Evolutionary conservation across 2,329 filamentous ascomycete genomes (phyloP), one percentile per base, ranked within the genome.

Genomic region (Rhinocladiella mackenziei): DNA sequence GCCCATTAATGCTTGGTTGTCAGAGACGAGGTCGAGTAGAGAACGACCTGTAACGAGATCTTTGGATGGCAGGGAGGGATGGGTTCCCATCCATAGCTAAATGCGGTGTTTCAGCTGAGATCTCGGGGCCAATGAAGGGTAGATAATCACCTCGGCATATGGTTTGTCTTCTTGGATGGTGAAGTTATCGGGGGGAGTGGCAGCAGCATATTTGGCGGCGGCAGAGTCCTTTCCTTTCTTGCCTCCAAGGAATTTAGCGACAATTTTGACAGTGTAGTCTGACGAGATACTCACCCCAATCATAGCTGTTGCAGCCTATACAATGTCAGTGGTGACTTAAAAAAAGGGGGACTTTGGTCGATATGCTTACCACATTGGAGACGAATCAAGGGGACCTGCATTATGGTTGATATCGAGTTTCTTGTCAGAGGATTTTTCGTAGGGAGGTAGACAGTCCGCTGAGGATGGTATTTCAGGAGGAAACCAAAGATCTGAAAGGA

Each of bases 71-170:
- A 96, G 89, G 33, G 88, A 94, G 32, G 91, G 89, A 61, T 98
- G 92, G 1, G 91, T 96, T 61, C 92, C 92, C 92, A 98, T 98
- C 92, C 92, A 98, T 60, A 98, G 74, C 89, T 96, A 59, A 20
- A 32, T 10, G 20, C 25, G 28, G 35, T 42, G 20, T 5, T 26
- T 42, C 13, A 39, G 37, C 20, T 23, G 17, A 8, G 15, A 13
- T 23, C 19, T 14, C 25, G 4, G 28, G 4, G 7, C 17, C 14
- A 31, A n/a, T n/a, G n/a, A n/a, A n/a, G 10, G 20, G 28, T n/a
- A 9, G 10, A 37, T 41, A 10, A 32, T 4, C 63, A 89, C 89
- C 78, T 97, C 92, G 36, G 92, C 89, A 61, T 98, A 98, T 22
- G 92, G 91, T 70, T 88, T 92, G 58, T 94, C 85, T 39, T 84